A percentile compares a stretch with the other conserved stretches of the same genome.
phyloP scores from a whole-genome alignment of 257 asterid genomes.

The Prunella vulgaris region DNA sequence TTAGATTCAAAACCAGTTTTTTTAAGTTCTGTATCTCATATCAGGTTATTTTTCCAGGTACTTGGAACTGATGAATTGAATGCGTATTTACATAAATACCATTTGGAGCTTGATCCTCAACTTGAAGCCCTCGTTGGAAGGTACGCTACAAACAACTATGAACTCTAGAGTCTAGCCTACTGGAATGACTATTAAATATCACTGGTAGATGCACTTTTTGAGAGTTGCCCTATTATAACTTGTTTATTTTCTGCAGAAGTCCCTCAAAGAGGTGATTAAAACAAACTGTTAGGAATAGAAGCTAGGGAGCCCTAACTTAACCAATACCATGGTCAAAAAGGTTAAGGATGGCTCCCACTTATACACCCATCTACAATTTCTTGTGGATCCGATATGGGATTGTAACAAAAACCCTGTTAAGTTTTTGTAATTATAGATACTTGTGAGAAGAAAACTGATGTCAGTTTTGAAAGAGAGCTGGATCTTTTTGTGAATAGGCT shows the following conservation, averaged over 20 bases:
- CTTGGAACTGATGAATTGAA: constrained; percentile 67
- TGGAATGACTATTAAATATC: not conserved
- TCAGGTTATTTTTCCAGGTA: constrained; percentile 31
- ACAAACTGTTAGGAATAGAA: not conserved
- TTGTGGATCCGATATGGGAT: no score
- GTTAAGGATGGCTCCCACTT: no score
- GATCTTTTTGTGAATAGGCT: not conserved
- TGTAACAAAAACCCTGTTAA: no score
- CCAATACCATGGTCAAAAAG: no score
- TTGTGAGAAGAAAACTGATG: not conserved
- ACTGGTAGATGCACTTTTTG: not conserved
- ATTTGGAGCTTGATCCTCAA: constrained; percentile 53
- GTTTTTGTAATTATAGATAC: not conserved
- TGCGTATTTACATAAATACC: constrained; percentile 62
- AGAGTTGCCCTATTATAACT: not conserved
- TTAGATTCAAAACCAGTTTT: not conserved
- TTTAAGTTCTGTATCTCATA: not conserved
- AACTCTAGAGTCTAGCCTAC: not conserved
- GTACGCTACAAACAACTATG: constrained; percentile 17
- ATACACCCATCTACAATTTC: no score
- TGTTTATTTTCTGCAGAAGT: not conserved
- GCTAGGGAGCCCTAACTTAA: no score
- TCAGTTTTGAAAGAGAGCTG: not conserved
- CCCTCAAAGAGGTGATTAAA: not conserved
- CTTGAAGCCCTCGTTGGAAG: constrained; percentile 70